phyloP scores from a whole-genome alignment of 140 eudicot genomes.

The Anethum foeniculum region DNA sequence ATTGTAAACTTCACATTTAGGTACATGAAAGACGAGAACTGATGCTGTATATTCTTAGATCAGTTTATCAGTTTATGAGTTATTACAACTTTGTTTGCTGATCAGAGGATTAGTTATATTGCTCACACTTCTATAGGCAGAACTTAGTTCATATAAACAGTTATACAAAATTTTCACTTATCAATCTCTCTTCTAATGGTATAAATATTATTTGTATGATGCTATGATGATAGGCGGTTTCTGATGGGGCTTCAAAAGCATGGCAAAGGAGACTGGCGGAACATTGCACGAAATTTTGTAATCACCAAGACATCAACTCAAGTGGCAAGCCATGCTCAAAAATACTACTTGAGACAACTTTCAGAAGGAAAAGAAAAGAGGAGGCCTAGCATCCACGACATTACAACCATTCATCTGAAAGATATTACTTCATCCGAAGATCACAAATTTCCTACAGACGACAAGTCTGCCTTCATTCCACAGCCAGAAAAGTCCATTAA shows the following conservation, averaged over 20 bases:
- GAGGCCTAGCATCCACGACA: conserved; percentile 85
- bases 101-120: background rate
- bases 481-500: background rate
- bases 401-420: conserved; percentile 41
- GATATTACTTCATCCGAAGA: conserved; percentile 2
- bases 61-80: background rate
- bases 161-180: background rate
- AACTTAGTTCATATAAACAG: background rate
- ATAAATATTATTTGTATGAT: background rate
- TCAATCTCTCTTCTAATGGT: background rate
- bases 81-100: background rate
- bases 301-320: conserved; percentile 73
- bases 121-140: background rate
- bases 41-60: background rate
- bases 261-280: conserved; percentile 88
- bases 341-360: conserved; percentile 65
- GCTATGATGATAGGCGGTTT: conserved; percentile 41
- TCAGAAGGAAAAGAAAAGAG: conserved; percentile 71
- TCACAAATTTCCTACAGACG: background rate
- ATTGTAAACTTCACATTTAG: background rate
- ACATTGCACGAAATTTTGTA: conserved; percentile 70
- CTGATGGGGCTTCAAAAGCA: conserved; percentile 65
- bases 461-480: background rate
- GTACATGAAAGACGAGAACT: background rate
- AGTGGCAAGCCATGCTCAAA: conserved; percentile 92